Conservation (phyloP, 129 eudicot species). For the Flaveria ramosissima region DNA sequence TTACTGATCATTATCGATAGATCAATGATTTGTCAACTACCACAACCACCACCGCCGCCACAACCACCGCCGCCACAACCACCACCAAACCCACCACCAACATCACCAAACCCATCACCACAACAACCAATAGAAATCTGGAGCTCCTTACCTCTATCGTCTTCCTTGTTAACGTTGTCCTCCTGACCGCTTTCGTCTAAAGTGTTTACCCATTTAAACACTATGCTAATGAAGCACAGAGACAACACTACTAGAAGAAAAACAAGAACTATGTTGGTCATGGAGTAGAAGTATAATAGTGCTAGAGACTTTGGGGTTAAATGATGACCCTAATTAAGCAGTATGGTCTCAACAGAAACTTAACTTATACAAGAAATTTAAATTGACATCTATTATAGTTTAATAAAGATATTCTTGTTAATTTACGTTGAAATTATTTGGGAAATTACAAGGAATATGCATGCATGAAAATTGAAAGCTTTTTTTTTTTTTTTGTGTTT, state of each 20-base stretch:
- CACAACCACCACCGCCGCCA: not conserved
- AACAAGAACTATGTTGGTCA: not conserved
- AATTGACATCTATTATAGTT: not conserved
- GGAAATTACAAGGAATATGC: not conserved
- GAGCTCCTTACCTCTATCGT: conserved; percentile 1
- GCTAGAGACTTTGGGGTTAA: not conserved
- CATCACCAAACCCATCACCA: too few relatives aligned
- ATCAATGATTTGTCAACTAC: not conserved
- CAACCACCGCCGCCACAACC: not conserved
- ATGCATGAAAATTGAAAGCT: conserved; percentile 4
- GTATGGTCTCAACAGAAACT: not conserved
- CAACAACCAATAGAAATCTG: not conserved
- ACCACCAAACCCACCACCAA: too few relatives aligned
- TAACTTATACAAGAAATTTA: not conserved
- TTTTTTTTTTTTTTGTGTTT: not conserved
- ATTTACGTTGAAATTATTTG: not conserved
- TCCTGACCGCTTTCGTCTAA: not conserved
- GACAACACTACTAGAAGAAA: not conserved
- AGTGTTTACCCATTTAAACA: not conserved
- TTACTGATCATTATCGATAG: not conserved
- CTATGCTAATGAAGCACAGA: not conserved
- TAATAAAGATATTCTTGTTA: not conserved
- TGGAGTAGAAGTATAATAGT: too few relatives aligned
- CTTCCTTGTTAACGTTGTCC: not conserved
- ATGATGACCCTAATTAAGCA: too few relatives aligned